Base-by-base conservation (phyloP, 148 eudicot genomes). In the Beta vulgaris region DNA sequence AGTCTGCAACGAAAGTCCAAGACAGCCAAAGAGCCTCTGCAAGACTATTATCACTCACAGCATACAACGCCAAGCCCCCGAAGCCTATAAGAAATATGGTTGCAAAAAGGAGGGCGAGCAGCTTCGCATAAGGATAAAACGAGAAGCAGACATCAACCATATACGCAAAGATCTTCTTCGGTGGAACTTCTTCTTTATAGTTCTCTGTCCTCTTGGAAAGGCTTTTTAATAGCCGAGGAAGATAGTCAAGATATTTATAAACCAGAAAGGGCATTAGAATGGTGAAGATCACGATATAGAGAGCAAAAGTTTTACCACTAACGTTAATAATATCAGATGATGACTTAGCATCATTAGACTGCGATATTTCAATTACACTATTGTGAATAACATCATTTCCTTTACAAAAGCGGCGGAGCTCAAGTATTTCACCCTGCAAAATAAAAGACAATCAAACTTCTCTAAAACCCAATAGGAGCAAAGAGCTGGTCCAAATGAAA, bases 1-100 rank as follows among this genome's bases (percentile, higher is more conserved):
- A 91, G 77, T 91, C 98, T 29, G 98, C 98, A 54, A 93, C 89
- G 67, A 91, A 91, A 69, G 91, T 90, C 98, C 98, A 93, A 0
- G 98, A 88, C 23, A 88, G 89, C 98, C 98, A 91, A 84, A 93
- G 87, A 70, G 98, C 91, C 80, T 93, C 98, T 48, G 88, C 53
- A 62, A 91, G 81, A 84, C 89, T 88, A 81, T 85, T 84, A 60
- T 90, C 95, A 74, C 95, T 83, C 37, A 91, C 95, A 42, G 90
- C 89, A 83, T 91, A 91, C 49, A 93, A 84, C 25, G 97, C 92
- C 86, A 93, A 79, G 32, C 98, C 98, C 63, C 98, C 97, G 86
- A 88, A 93, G 73, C 88, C 93, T 71, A 93, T 91, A 57, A 93
- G 90, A 86, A 90, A 91, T 67, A 86, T 83, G 19, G 97, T 93